Conservation (phyloP, 1,284 basidiomycete genomes). For the Hemileia vastatrix region DNA sequence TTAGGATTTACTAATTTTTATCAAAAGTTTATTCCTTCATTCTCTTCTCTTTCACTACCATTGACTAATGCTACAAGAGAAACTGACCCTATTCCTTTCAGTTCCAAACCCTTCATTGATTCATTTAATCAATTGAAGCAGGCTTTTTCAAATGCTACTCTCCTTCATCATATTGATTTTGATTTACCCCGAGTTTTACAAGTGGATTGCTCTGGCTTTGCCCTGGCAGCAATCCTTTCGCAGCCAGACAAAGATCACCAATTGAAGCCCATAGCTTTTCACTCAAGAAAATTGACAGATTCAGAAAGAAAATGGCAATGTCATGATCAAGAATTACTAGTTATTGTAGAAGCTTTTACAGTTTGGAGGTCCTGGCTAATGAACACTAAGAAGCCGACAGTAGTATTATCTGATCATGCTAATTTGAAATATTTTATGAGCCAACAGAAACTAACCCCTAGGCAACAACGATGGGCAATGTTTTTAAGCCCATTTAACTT, state of each 20-base stretch:
- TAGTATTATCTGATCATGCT: slow-evolving; percentile 4
- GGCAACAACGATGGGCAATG: not conserved
- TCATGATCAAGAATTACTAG: slow-evolving; percentile 1
- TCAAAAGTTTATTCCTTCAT: slow-evolving; percentile 1
- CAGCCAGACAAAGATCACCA: slow-evolving; percentile 11
- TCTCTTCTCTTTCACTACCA: not conserved
- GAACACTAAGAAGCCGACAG: not conserved
- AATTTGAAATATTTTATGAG: slow-evolving; percentile 6
- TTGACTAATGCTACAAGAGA: slow-evolving; percentile 1
- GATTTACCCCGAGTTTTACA: slow-evolving; percentile 38
- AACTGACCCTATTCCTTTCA: not conserved
- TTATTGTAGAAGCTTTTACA: not conserved
- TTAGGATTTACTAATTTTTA: slow-evolving; percentile 13
- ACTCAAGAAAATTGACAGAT: slow-evolving; percentile 13
- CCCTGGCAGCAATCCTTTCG: slow-evolving; percentile 20
- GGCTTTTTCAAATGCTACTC: not conserved
- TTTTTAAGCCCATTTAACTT: not conserved
- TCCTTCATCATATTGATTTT: slow-evolving; percentile 11
- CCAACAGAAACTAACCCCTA: not conserved
- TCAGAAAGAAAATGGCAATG: slow-evolving; percentile 5
- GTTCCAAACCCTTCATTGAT: slow-evolving; percentile 25
- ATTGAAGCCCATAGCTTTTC: slow-evolving; percentile 12
- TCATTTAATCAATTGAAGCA: slow-evolving; percentile 6
- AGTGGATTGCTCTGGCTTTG: slow-evolving; percentile 22
- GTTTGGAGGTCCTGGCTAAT: slow-evolving; percentile 8